These are phyloP conservation scores for Sechiopsis laciniata DNA, from an alignment of 306 rosid species.

Conservation along the genomic window DNA sequence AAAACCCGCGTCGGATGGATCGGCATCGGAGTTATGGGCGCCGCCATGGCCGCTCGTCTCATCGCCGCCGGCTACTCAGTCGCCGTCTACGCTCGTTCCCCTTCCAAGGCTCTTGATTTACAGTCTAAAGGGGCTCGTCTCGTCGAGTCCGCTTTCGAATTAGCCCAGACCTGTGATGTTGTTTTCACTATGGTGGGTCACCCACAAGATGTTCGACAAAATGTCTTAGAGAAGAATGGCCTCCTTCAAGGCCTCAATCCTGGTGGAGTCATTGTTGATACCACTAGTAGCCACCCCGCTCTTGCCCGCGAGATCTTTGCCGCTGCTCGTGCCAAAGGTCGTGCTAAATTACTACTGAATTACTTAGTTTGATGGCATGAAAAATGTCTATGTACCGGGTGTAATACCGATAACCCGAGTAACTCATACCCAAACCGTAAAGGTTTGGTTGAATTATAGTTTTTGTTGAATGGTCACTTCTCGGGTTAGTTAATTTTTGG, in stretches of 20 bases:
- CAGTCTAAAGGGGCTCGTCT: slow-evolving; percentile 52
- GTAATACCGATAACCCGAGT: too few relatives aligned
- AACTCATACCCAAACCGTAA: too few relatives aligned
- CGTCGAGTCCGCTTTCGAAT: slow-evolving; percentile 37
- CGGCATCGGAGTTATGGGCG: slow-evolving; percentile 80
- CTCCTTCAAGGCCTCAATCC: slow-evolving; percentile 42
- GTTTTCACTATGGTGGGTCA: slow-evolving; percentile 69
- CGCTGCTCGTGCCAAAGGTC: slow-evolving; percentile 29
- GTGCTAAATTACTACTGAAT: neutral
- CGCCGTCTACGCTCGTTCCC: slow-evolving; percentile 71
- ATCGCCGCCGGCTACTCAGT: slow-evolving; percentile 61
- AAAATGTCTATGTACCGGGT: too few relatives aligned
- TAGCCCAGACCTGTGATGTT: slow-evolving; percentile 44
- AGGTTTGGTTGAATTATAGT: too few relatives aligned
- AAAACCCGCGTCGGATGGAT: slow-evolving; percentile 68
- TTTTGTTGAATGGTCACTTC: too few relatives aligned
- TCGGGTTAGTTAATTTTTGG: too few relatives aligned
- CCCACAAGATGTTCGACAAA: slow-evolving; percentile 64
- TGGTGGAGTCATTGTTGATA: slow-evolving; percentile 50
- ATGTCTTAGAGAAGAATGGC: slow-evolving; percentile 31
- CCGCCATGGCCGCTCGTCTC: slow-evolving; percentile 78
- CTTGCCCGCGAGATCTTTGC: slow-evolving; percentile 52
- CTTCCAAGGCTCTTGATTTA: slow-evolving; percentile 46
- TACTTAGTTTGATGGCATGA: neutral
- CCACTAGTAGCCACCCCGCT: slow-evolving; percentile 68